Base-by-base conservation (phyloP, 192 early-diverging fungal genomes). In the Jimgerdemannia flammicorona region DNA sequence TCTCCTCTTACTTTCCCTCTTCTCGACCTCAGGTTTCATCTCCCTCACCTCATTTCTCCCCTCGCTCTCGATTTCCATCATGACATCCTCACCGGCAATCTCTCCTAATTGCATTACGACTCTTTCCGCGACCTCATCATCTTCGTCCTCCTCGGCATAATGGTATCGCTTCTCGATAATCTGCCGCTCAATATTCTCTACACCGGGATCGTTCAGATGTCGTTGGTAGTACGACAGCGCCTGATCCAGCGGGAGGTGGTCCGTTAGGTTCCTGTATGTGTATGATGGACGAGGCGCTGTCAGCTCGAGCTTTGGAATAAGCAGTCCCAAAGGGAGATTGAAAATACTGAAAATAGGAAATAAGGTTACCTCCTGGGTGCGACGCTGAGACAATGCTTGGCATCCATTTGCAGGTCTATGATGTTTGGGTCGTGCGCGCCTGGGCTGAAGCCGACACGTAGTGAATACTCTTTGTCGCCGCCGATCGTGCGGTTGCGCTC, bases 341-440 rank as follows among this genome's bases (percentile, higher is more conserved):
- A n/a, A n/a, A n/a, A n/a, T n/a, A n/a, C n/a, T n/a, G n/a, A n/a
- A n/a, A n/a, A n/a, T n/a, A 29, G 1, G 29, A 29, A 29, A 29
- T 29, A 29, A 29, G 29, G 82, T 86, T 76, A 91, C 89, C 78
- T 84, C 71, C 96, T 84, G 17, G 93, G 95, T 66, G 91, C 90
- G 2, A 96, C 96, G 41, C 91, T 90, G 41, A 99, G 74, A 43
- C 91, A 92, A 69, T 97, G 96, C 74, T 91, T 87, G 0, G 89
- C 87, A 74, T 97, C 96, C 75, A 97, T 85, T 66, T 92, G 91
- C 19, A 95, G 85, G 75, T 98, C 97, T 43, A 98, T 85, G 29
- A 99, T 88, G 72, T 97, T 95, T 70, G 93, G 87, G 79, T 94
- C 93, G 73, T 95, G 92, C 43, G 97, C 95, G 3, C 97, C 97